Evolutionary conservation across 2,329 filamentous ascomycete species (phyloP).

Genomic region (Fusarium solani-melongenae): DNA sequence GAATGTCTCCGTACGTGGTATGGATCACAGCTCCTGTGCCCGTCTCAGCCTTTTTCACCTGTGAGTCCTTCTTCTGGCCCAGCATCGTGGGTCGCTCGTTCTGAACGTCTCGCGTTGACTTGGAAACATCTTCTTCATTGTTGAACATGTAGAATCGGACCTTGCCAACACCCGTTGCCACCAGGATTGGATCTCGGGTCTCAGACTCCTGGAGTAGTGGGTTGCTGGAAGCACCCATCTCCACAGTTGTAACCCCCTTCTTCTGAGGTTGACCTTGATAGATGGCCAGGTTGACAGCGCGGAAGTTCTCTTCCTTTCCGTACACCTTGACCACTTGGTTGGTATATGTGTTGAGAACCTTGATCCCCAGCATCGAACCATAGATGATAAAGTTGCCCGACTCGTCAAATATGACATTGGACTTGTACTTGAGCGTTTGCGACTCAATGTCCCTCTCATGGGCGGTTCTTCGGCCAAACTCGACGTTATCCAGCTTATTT

Average conservation of each 20-base stretch:
- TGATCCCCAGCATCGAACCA: slow-evolving; percentile 90
- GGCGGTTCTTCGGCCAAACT: slow-evolving; percentile 89
- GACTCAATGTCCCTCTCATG: slow-evolving; percentile 88
- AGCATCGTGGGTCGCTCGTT: slow-evolving; percentile 88
- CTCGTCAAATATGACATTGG: slow-evolving; percentile 95
- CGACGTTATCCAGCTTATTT: slow-evolving; percentile 86
- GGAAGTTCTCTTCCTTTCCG: slow-evolving; percentile 88
- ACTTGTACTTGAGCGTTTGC: slow-evolving; percentile 71
- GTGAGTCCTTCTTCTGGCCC: slow-evolving; percentile 65
- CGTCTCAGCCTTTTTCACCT: slow-evolving; percentile 72
- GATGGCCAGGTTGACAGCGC: slow-evolving; percentile 82
- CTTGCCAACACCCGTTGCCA: slow-evolving; percentile 86
- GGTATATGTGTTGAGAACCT: slow-evolving; percentile 95
- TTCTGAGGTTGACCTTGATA: slow-evolving; percentile 97
- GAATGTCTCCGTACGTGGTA: slow-evolving; percentile 93
- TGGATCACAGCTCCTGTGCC: slow-evolving; percentile 87
- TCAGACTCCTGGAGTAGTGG: slow-evolving; percentile 94
- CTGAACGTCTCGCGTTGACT: slow-evolving; percentile 88
- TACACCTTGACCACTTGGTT: slow-evolving; percentile 93
- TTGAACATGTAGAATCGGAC: slow-evolving; percentile 98
- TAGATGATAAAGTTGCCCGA: slow-evolving; percentile 96
- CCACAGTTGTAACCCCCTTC: slow-evolving; percentile 91
- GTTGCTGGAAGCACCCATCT: slow-evolving; percentile 96
- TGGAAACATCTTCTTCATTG: slow-evolving; percentile 85
- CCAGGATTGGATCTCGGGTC: slow-evolving; percentile 87